Evolutionary conservation across 306 rosid species (phyloP).

Genomic region (Glycine latifolia): DNA sequence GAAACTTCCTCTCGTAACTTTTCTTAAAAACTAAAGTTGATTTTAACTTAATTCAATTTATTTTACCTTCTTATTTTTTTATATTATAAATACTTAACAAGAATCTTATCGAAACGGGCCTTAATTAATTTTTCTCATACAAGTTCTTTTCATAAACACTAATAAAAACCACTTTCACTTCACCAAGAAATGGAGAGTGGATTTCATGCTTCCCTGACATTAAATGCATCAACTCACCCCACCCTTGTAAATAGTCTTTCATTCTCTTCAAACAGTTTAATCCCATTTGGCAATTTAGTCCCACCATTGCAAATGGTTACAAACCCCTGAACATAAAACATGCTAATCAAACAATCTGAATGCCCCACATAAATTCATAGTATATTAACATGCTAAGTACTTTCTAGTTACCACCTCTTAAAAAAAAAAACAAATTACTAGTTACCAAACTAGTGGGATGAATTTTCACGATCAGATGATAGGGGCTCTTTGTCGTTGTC

Average conservation of each 20-base stretch:
- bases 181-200: not conserved
- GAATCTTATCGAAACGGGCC: not conserved
- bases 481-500: constrained; percentile 27
- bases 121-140: not conserved
- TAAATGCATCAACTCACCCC: not conserved
- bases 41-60: no score
- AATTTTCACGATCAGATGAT: not conserved
- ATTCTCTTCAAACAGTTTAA: not conserved
- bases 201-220: not conserved
- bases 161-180: not conserved
- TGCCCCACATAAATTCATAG: constrained; percentile 25
- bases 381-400: constrained; percentile 2
- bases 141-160: not conserved
- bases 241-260: not conserved
- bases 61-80: not conserved
- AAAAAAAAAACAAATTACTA: not conserved
- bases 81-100: not conserved
- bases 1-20: not conserved
- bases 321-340: not conserved
- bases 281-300: not conserved
- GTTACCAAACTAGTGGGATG: constrained; percentile 18
- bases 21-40: not conserved
- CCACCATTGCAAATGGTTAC: not conserved
- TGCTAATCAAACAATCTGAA: not conserved
- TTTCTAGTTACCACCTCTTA: not conserved